These are phyloP conservation scores for Aspergillus fijiensis DNA, from an alignment of 2,329 filamentous ascomycete species.

Conservation along the genomic window DNA sequence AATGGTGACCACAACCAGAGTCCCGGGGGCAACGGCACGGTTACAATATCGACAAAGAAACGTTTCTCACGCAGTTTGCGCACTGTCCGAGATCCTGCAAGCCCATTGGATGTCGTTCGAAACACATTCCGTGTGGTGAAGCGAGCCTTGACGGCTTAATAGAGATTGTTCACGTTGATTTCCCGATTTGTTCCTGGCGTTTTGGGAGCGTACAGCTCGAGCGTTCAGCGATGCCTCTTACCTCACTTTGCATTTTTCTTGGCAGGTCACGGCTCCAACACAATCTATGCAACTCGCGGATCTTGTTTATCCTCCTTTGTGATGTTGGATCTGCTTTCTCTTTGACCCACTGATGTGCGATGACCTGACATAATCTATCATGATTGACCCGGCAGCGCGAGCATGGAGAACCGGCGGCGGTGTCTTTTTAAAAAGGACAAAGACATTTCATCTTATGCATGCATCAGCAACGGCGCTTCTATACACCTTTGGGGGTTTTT, in stretches of 20 bases:
- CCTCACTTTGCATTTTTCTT: not conserved
- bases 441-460: slow-evolving; percentile 12
- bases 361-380: slow-evolving; percentile 14
- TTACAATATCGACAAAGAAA: slow-evolving; percentile 20
- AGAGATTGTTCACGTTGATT: slow-evolving; percentile 16
- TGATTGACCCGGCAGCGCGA: slow-evolving; percentile 15
- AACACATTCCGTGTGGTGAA: slow-evolving; percentile 14
- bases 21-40: slow-evolving; percentile 31
- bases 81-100: slow-evolving; percentile 9
- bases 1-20: slow-evolving; percentile 17
- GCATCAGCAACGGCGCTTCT: slow-evolving; percentile 20
- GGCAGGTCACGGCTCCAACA: not conserved
- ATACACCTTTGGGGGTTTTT: slow-evolving; percentile 7
- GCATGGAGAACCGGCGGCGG: slow-evolving; percentile 12
- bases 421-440: slow-evolving; percentile 1
- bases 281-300: not conserved
- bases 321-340: slow-evolving; percentile 9
- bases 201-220: not conserved
- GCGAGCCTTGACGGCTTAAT: slow-evolving; percentile 32
- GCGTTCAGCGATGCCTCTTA: not conserved
- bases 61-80: slow-evolving; percentile 5
- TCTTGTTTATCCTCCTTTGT: slow-evolving; percentile 16
- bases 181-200: not conserved
- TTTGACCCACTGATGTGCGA: slow-evolving; percentile 13
- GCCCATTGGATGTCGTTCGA: slow-evolving; percentile 11